A percentile compares a stretch with the other conserved stretches of the same genome.
These are phyloP conservation scores for Talaromyces piceae DNA, from an alignment of 2,329 filamentous ascomycete species.

Conservation along the genomic window DNA sequence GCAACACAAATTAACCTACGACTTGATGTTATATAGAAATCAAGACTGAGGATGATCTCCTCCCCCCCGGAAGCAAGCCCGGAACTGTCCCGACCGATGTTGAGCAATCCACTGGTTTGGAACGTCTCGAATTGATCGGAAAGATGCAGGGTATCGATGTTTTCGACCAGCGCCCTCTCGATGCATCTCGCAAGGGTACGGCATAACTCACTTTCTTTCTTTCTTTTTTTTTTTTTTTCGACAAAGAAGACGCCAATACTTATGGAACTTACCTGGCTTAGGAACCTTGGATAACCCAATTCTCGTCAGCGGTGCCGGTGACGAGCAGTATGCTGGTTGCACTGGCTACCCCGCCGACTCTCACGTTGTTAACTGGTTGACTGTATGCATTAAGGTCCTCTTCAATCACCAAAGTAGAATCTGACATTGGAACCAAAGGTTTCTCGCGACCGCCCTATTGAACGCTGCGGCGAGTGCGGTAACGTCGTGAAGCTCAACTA, in stretches of 20 bases:
- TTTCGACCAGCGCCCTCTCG: constrained; percentile 97
- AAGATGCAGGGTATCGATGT: constrained; percentile 98
- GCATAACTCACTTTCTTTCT: background rate
- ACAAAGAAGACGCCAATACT: background rate
- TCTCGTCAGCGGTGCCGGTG: constrained; percentile 79
- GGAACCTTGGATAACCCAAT: constrained; percentile 88
- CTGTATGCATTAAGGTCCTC: constrained; percentile 49
- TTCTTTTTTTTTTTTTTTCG: too few relatives aligned
- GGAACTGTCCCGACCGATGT: constrained; percentile 89
- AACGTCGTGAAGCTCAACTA: constrained; percentile 98
- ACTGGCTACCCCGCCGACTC: constrained; percentile 90
- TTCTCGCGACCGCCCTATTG: constrained; percentile 79
- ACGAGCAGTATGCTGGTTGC: constrained; percentile 96
- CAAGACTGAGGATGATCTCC: constrained; percentile 70
- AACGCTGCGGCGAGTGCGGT: constrained; percentile 95
- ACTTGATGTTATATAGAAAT: constrained; percentile 56
- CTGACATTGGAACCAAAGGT: constrained; percentile 48
- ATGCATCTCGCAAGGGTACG: constrained; percentile 76
- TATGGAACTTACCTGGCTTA: constrained; percentile 26
- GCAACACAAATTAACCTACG: constrained; percentile 1
- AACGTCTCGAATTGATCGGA: constrained; percentile 96
- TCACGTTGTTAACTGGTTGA: constrained; percentile 84
- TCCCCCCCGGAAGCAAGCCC: constrained; percentile 70
- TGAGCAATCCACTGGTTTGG: constrained; percentile 92
- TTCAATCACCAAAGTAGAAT: background rate